Evolutionary conservation across 805 yeast species (phyloP).

Genomic region (Cyberlindnera samutprakarnensis): DNA sequence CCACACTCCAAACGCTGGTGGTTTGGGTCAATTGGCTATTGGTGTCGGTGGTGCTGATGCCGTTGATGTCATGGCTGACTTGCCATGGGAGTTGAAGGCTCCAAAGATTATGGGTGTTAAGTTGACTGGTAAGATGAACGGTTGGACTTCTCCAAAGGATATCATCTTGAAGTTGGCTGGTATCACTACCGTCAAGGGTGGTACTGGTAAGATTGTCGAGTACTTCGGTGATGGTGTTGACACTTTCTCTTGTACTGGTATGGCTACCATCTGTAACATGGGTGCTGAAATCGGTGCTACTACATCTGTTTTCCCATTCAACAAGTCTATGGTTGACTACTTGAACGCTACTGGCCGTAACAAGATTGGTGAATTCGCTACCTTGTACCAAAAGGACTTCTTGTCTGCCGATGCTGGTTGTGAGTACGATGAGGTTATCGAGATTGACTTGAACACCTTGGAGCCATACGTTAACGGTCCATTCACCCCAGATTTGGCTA

Average conservation of each 20-base stretch:
- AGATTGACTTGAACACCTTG: constrained; percentile 78
- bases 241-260: constrained; percentile 92
- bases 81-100: constrained; percentile 97
- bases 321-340: constrained; percentile 81
- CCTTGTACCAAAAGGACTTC: constrained; percentile 53
- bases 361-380: constrained; percentile 77
- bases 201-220: constrained; percentile 95
- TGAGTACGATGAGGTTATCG: constrained; percentile 89
- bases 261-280: constrained; percentile 99
- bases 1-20: constrained; percentile 99
- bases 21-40: constrained; percentile 93
- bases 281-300: constrained; percentile 99
- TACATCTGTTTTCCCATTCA: constrained; percentile 95
- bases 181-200: constrained; percentile 93
- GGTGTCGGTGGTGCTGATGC: constrained; percentile 99
- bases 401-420: constrained; percentile 87
- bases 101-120: constrained; percentile 94
- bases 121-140: constrained; percentile 83
- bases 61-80: constrained; percentile 90
- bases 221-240: constrained; percentile 94
- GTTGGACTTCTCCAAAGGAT: constrained; percentile 98
- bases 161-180: constrained; percentile 91
- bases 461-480: constrained; percentile 98
- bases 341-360: constrained; percentile 81
- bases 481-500: constrained; percentile 95